A percentile compares a stretch with the other conserved stretches of the same genome.
Evolutionary conservation across 75 land plant species (phyloP).

Genomic region (Gnetum montanum): DNA sequence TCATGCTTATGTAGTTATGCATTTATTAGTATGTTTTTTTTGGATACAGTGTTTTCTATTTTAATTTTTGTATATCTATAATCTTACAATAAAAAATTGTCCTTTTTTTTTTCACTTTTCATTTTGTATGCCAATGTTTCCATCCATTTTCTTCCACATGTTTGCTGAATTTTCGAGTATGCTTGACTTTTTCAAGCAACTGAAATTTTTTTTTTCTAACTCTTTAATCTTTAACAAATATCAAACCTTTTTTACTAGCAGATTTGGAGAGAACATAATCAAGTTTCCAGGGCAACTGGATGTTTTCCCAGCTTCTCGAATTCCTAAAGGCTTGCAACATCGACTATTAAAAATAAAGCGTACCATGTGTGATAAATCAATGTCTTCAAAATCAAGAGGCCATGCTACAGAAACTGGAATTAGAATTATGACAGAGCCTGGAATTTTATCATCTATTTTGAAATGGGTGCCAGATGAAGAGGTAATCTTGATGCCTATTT

Average conservation of each 20-base stretch:
- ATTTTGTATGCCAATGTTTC: too few species aligned
- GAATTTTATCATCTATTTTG: slow-evolving; percentile 55
- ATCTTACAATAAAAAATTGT: too few species aligned
- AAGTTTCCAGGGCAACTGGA: slow-evolving; percentile 80
- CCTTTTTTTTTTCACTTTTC: too few species aligned
- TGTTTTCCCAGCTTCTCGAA: slow-evolving; percentile 71
- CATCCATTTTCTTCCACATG: too few species aligned
- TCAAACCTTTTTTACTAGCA: slow-evolving; percentile 14
- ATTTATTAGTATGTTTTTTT: too few species aligned
- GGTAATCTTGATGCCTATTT: slow-evolving; percentile 26
- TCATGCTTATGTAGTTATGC: too few species aligned
- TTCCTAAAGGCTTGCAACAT: slow-evolving; percentile 63
- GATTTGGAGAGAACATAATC: slow-evolving; percentile 56
- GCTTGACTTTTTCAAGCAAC: too few species aligned
- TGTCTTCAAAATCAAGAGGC: slow-evolving; percentile 3
- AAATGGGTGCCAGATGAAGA: slow-evolving; percentile 69
- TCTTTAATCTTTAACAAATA: too few species aligned
- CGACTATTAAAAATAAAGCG: slow-evolving; percentile 36
- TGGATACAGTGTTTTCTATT: too few species aligned
- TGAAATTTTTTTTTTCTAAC: too few species aligned
- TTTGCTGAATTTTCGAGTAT: too few species aligned
- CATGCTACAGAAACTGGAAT: slow-evolving; percentile 43
- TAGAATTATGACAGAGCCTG: slow-evolving; percentile 64
- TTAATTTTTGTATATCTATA: too few species aligned
- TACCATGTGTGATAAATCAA: slow-evolving; percentile 1